Conservation (phyloP, 2,329 filamentous ascomycete genomes). For the Fusarium verrucosum region DNA sequence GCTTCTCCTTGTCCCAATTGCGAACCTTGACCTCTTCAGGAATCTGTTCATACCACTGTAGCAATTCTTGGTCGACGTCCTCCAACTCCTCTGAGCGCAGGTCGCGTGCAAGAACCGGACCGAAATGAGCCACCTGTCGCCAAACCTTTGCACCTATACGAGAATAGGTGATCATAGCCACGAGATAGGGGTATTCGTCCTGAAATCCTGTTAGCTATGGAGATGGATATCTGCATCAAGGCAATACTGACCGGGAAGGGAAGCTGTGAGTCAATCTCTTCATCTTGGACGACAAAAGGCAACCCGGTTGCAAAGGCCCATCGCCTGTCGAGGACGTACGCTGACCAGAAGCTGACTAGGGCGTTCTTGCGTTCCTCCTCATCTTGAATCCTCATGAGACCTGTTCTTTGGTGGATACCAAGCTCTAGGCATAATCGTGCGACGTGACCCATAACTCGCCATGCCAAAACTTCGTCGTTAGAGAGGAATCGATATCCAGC, state of each 20-base stretch:
- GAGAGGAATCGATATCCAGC: constrained; percentile 81
- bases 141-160: constrained; percentile 87
- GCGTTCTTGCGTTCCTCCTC: constrained; percentile 74
- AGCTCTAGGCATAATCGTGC: constrained; percentile 81
- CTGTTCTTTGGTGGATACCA: constrained; percentile 82
- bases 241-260: constrained; percentile 74
- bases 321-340: constrained; percentile 84
- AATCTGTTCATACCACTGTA: constrained; percentile 86
- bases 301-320: constrained; percentile 93
- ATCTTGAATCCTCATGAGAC: constrained; percentile 73
- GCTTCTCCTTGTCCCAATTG: constrained; percentile 66
- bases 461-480: constrained; percentile 86
- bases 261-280: constrained; percentile 82
- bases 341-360: constrained; percentile 82
- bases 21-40: constrained; percentile 67
- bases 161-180: constrained; percentile 86
- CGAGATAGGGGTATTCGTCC: constrained; percentile 74
- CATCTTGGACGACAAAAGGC: constrained; percentile 85
- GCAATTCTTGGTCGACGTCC: constrained; percentile 81
- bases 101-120: constrained; percentile 67
- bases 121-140: constrained; percentile 78
- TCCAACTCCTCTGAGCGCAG: constrained; percentile 79
- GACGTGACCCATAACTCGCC: constrained; percentile 86
- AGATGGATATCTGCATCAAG: neutral
- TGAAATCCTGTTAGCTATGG: constrained; percentile 40